Evolutionary conservation across 2,329 filamentous ascomycete genomes (phyloP).

Genomic region (Fusarium xyrophilum): DNA sequence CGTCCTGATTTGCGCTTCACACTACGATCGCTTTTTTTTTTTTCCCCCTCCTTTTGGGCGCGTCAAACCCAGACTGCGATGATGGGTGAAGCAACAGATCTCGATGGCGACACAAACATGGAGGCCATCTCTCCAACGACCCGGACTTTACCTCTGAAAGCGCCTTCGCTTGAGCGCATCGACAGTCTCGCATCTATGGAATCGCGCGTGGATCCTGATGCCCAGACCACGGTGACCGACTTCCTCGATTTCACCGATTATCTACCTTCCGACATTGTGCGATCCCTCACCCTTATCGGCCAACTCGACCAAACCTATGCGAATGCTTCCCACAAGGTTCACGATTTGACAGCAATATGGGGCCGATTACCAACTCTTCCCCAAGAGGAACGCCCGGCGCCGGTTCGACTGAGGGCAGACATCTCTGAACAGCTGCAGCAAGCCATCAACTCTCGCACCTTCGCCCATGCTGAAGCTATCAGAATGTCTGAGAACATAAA

Average conservation of each 20-base stretch:
- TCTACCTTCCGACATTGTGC: constrained; percentile 69
- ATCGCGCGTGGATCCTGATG: constrained; percentile 68
- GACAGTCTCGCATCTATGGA: constrained; percentile 51
- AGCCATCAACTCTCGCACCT: constrained; percentile 63
- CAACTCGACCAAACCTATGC: constrained; percentile 67
- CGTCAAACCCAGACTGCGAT: constrained; percentile 1
- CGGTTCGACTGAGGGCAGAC: constrained; percentile 61
- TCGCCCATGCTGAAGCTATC: constrained; percentile 66
- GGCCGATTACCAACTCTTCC: constrained; percentile 60
- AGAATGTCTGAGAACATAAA: constrained; percentile 70
- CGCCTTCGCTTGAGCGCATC: constrained; percentile 42
- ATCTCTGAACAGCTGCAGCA: constrained; percentile 65
- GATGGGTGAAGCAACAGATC: constrained; percentile 41
- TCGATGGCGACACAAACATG: constrained; percentile 36
- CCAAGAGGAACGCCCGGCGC: constrained; percentile 55
- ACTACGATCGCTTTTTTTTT: not conserved
- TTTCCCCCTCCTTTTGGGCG: not conserved
- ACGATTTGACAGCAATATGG: constrained; percentile 65
- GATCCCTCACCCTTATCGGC: constrained; percentile 70
- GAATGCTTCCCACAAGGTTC: constrained; percentile 61
- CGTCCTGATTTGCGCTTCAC: not conserved
- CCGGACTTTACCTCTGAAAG: constrained; percentile 37
- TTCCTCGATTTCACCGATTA: constrained; percentile 76
- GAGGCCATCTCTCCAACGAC: constrained; percentile 42
- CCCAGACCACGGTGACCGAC: constrained; percentile 72